Evolutionary conservation across 345 rosid species (phyloP).

Genomic region (Zanthoxylum bungeanum): DNA sequence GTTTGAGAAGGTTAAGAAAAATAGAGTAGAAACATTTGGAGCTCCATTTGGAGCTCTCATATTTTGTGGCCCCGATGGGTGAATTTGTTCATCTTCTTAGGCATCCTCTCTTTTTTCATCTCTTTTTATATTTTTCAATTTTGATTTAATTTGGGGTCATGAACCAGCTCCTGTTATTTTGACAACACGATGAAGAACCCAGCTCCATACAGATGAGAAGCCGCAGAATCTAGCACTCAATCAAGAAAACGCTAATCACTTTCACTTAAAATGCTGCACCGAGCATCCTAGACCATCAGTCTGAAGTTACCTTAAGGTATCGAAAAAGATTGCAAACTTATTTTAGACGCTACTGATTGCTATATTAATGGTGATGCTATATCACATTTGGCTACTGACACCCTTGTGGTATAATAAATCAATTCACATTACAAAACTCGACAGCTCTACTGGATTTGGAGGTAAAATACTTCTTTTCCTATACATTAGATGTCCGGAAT

Average conservation of each 20-base stretch:
- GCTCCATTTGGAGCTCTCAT: neutral
- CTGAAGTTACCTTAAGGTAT: neutral
- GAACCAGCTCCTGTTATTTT: neutral
- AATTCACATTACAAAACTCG: neutral
- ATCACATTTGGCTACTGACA: neutral
- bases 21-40: neutral
- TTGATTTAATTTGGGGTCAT: neutral
- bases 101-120: neutral
- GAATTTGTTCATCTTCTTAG: too few relatives aligned
- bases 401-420: neutral
- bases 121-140: too few relatives aligned
- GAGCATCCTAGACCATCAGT: neutral
- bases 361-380: neutral
- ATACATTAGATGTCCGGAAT: constrained; percentile 7
- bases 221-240: neutral
- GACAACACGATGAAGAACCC: too few relatives aligned
- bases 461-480: constrained; percentile 9
- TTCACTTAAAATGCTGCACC: neutral
- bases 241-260: too few relatives aligned
- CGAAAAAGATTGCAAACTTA: neutral
- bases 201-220: neutral
- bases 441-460: constrained; percentile 20
- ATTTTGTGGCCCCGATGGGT: neutral
- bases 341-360: neutral
- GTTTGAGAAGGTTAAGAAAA: neutral